Conservation (phyloP, 2,329 filamentous ascomycete genomes). For the Coniochaeta pulveracea region DNA sequence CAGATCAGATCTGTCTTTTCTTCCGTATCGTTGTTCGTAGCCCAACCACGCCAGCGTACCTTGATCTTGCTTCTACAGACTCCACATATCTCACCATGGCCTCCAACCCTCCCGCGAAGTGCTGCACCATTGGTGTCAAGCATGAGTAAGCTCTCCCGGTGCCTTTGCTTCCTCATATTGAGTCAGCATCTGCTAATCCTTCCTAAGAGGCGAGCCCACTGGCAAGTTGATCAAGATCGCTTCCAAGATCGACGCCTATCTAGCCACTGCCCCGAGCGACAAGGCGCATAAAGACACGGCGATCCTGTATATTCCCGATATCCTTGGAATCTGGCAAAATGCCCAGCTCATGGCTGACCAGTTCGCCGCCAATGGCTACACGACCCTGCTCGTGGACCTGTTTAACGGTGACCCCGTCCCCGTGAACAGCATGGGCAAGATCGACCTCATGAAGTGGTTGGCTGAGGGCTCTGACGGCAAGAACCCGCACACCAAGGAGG, state of each 20-base stretch:
- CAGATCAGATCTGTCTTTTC: no score
- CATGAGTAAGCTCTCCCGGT: constrained; percentile 32
- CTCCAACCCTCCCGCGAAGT: constrained; percentile 37
- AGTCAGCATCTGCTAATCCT: neutral
- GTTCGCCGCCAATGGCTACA: constrained; percentile 62
- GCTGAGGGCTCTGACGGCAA: constrained; percentile 32
- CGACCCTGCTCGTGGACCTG: constrained; percentile 56
- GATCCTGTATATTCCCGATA: constrained; percentile 35
- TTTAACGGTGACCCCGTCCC: constrained; percentile 55
- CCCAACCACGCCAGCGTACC: no score
- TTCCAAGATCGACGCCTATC: constrained; percentile 35
- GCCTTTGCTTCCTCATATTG: neutral
- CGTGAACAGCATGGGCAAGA: constrained; percentile 33
- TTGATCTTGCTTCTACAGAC: no score
- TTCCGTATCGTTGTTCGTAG: no score
- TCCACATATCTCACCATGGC: constrained; percentile 28
- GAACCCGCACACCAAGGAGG: constrained; percentile 33
- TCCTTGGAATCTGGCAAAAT: constrained; percentile 46
- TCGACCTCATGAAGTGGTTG: constrained; percentile 32
- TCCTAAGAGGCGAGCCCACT: constrained; percentile 33
- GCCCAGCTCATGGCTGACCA: constrained; percentile 60
- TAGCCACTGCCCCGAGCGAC: constrained; percentile 31
- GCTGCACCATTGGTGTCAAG: constrained; percentile 40
- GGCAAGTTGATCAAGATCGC: constrained; percentile 34
- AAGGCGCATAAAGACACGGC: constrained; percentile 27